phyloP scores from a whole-genome alignment of 2,329 filamentous ascomycete genomes.

The Teratosphaeriaceae sp. region DNA sequence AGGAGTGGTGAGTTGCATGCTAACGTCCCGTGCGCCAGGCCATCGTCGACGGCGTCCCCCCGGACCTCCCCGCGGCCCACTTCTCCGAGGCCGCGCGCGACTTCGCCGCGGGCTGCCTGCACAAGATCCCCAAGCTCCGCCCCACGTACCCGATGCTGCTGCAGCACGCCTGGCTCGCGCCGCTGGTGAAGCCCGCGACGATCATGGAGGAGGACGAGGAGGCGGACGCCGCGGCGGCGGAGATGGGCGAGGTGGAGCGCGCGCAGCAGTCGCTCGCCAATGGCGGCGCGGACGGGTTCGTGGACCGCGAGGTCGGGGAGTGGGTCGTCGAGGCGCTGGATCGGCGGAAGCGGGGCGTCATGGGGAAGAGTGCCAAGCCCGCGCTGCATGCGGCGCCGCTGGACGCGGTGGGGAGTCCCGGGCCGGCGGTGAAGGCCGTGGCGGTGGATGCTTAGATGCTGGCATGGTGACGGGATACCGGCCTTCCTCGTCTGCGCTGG shows the following conservation, averaged over 20 bases:
- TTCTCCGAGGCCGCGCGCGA: slow-evolving; percentile 76
- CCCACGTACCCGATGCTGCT: slow-evolving; percentile 90
- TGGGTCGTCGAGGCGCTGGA: slow-evolving; percentile 75
- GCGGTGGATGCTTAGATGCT: not conserved
- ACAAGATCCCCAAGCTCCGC: slow-evolving; percentile 87
- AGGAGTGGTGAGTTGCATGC: not conserved
- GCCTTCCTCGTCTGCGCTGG: too few species aligned
- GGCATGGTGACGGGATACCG: too few species aligned
- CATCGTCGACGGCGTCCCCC: slow-evolving; percentile 95
- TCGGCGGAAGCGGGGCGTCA: slow-evolving; percentile 54
- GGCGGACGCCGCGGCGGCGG: slow-evolving; percentile 30
- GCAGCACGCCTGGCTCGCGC: slow-evolving; percentile 79
- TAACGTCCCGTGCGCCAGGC: slow-evolving; percentile 52
- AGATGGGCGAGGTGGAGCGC: slow-evolving; percentile 10
- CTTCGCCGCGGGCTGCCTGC: slow-evolving; percentile 83
- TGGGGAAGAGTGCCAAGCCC: slow-evolving; percentile 56
- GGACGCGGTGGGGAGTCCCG: slow-evolving; percentile 44
- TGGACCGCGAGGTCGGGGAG: slow-evolving; percentile 74
- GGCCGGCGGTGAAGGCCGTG: not conserved
- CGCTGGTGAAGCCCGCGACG: slow-evolving; percentile 67
- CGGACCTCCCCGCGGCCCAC: slow-evolving; percentile 68
- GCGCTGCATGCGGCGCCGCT: slow-evolving; percentile 83
- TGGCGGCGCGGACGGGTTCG: slow-evolving; percentile 14
- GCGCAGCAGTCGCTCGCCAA: slow-evolving; percentile 7
- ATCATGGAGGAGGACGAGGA: slow-evolving; percentile 66